Percentiles rank a stretch among this genome's conserved stretches.
Conservation (phyloP, 306 rosid genomes). For the Pyrus pyrifolia region DNA sequence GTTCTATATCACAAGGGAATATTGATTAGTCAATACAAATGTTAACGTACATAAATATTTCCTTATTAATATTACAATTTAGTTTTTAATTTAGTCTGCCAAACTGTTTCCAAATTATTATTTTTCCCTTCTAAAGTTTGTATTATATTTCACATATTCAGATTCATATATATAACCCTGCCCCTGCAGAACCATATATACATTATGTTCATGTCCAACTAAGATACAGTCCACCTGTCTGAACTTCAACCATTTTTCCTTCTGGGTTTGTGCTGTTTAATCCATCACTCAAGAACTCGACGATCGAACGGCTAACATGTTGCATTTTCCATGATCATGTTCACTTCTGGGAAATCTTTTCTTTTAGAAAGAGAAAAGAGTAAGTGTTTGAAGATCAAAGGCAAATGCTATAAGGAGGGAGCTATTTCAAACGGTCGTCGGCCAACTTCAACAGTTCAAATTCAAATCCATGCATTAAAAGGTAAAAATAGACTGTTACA, state of each 20-base stretch:
- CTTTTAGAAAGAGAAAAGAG: slow-evolving; percentile 17
- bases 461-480: slow-evolving; percentile 36
- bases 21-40: neutral
- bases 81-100: neutral
- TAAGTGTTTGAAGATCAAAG: slow-evolving; percentile 5
- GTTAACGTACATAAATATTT: neutral
- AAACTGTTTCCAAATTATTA: neutral
- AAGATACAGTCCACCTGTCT: neutral
- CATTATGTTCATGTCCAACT: slow-evolving; percentile 19
- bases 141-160: neutral
- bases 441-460: slow-evolving; percentile 32
- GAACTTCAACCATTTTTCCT: slow-evolving; percentile 27
- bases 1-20: too few species aligned
- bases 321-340: slow-evolving; percentile 10
- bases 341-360: slow-evolving; percentile 21
- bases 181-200: neutral
- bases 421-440: slow-evolving; percentile 39
- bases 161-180: neutral
- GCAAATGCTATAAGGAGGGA: slow-evolving; percentile 59
- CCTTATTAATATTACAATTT: neutral
- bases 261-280: slow-evolving; percentile 18
- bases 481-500: slow-evolving; percentile 25
- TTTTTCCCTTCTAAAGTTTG: neutral
- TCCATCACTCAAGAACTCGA: neutral
- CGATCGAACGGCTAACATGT: neutral